A percentile compares a stretch with the other conserved stretches of the same genome.
Evolutionary conservation across 139 green algal genomes (phyloP).

Genomic region (Closterium sp.): DNA sequence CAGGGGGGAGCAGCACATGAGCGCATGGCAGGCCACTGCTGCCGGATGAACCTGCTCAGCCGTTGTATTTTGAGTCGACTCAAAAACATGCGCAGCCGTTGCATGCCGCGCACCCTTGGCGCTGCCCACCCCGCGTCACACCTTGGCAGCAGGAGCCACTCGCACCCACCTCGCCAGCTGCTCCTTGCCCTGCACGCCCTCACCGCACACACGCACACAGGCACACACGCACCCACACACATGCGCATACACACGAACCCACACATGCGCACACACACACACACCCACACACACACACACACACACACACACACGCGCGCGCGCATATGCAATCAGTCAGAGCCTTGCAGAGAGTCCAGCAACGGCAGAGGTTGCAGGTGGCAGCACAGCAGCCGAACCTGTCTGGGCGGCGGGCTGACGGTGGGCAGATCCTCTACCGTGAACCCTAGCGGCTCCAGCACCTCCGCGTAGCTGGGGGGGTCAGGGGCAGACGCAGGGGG

Average conservation of each 20-base stretch:
- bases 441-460: neutral
- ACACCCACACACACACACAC: neutral
- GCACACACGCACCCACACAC: neutral
- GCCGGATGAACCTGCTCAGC: too few relatives aligned
- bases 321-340: neutral
- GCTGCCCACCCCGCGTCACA: neutral
- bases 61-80: too few relatives aligned
- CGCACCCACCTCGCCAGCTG: neutral
- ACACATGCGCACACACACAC: neutral
- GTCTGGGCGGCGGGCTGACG: neutral
- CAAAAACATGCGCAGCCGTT: too few relatives aligned
- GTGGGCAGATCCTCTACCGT: neutral
- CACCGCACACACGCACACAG: neutral
- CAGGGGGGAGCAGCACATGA: too few relatives aligned
- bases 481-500: neutral
- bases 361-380: too few relatives aligned
- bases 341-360: too few relatives aligned
- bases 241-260: neutral
- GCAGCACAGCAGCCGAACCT: neutral
- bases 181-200: neutral
- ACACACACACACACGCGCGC: neutral
- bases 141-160: neutral
- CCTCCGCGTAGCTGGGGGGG: neutral
- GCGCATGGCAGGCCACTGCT: too few relatives aligned
- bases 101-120: neutral